Conservation (phyloP, 306 rosid species). For the Styphnolobium japonicum region DNA sequence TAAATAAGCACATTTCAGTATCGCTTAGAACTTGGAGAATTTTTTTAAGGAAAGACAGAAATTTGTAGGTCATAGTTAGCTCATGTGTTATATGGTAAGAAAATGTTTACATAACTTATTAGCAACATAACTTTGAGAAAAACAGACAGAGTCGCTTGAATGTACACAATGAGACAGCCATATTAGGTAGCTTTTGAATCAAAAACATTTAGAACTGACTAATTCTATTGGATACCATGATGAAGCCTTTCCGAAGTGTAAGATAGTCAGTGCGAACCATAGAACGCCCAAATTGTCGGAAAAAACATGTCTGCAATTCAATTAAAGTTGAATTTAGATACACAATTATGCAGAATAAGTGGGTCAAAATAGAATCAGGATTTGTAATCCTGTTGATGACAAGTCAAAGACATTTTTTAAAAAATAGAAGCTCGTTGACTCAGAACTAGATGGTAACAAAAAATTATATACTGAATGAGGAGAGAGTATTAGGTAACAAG, state of each 20-base stretch:
- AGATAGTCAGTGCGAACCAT: slow-evolving; percentile 66
- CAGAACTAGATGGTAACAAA: too few relatives aligned
- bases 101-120: background rate
- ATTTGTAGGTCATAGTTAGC: background rate
- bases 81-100: background rate
- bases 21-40: background rate
- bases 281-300: slow-evolving; percentile 70
- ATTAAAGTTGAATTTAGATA: background rate
- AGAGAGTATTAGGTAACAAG: too few relatives aligned
- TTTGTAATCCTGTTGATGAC: background rate
- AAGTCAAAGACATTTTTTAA: too few relatives aligned
- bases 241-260: slow-evolving; percentile 71
- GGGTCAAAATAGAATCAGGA: background rate
- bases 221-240: slow-evolving; percentile 44
- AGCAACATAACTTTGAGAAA: too few relatives aligned
- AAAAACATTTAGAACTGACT: background rate
- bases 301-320: slow-evolving; percentile 58
- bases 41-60: background rate
- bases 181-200: background rate
- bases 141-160: background rate
- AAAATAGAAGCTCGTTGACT: too few relatives aligned
- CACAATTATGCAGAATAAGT: background rate
- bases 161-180: background rate
- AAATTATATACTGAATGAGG: too few relatives aligned
- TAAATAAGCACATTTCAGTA: background rate